Percentiles rank a stretch among this genome's conserved stretches.
Conservation (phyloP, 208 protist species). For the Tritrichomonas musculus region DNA sequence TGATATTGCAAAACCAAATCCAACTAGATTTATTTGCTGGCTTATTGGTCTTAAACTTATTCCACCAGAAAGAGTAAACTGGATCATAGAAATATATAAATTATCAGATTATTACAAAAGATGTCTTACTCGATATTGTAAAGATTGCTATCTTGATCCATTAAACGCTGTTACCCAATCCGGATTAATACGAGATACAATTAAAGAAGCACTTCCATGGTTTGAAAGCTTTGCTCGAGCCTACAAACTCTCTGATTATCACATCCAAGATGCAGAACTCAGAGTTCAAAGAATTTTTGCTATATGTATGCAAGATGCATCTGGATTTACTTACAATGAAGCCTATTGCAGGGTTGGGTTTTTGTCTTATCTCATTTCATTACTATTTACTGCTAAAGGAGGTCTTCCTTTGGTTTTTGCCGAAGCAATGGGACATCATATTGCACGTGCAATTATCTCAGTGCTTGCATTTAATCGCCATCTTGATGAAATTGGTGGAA, state of each 20-base stretch:
- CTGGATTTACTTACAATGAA: not conserved
- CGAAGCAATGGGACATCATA: not conserved
- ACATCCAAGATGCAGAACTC: not conserved
- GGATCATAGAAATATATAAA: not conserved
- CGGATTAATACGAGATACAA: not conserved
- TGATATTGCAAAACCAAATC: not conserved
- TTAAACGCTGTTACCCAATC: not conserved
- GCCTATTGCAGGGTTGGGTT: not conserved
- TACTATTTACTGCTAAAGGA: not conserved
- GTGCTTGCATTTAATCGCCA: not conserved
- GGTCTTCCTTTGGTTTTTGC: not conserved
- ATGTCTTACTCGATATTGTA: not conserved
- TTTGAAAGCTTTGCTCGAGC: not conserved
- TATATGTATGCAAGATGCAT: not conserved
- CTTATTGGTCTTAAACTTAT: not conserved
- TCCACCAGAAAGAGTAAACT: not conserved
- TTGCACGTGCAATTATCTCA: not conserved
- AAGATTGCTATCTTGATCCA: not conserved
- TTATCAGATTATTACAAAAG: not conserved
- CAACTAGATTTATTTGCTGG: not conserved
- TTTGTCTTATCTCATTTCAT: not conserved
- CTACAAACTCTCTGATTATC: not conserved
- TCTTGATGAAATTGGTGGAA: not conserved
- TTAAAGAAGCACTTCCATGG: not conserved
- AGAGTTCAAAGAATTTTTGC: not conserved